Conservation (phyloP, 192 early-diverging fungal species). For the Physocladia obscura region DNA sequence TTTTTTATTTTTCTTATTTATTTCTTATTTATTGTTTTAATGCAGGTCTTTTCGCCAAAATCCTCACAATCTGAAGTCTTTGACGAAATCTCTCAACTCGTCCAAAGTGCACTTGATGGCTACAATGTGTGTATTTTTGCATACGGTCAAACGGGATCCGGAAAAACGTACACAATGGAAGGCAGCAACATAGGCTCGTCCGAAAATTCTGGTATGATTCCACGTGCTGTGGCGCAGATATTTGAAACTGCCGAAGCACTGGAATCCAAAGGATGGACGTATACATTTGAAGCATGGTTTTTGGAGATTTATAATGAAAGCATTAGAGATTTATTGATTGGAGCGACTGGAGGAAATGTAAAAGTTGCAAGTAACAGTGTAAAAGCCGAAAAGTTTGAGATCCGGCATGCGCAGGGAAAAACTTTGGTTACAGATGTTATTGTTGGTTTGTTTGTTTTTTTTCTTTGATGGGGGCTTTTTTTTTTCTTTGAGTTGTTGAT, state of each 20-base stretch:
- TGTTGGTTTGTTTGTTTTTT: slow-evolving; percentile 44
- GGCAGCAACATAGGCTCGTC: slow-evolving; percentile 32
- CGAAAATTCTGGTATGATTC: slow-evolving; percentile 83
- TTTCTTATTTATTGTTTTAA: background rate
- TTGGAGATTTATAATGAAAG: slow-evolving; percentile 96
- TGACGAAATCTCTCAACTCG: slow-evolving; percentile 92
- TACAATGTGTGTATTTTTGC: slow-evolving; percentile 98
- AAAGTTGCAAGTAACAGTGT: slow-evolving; percentile 15
- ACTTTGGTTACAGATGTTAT: slow-evolving; percentile 78
- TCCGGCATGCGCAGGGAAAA: slow-evolving; percentile 75
- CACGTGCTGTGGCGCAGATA: slow-evolving; percentile 87
- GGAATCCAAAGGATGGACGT: slow-evolving; percentile 82
- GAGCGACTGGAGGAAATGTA: slow-evolving; percentile 29
- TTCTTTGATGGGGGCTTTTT: slow-evolving; percentile 1
- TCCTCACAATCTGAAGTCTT: slow-evolving; percentile 79
- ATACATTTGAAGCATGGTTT: slow-evolving; percentile 82
- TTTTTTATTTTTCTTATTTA: background rate
- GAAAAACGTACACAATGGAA: slow-evolving; percentile 47
- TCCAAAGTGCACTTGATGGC: slow-evolving; percentile 87
- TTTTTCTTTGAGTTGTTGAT: background rate
- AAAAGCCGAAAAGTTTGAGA: slow-evolving; percentile 73
- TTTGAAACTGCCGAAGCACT: slow-evolving; percentile 73
- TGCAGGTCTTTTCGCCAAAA: slow-evolving; percentile 68
- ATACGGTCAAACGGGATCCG: slow-evolving; percentile 90
- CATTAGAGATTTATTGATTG: slow-evolving; percentile 76